Conservation (phyloP, 2,329 filamentous ascomycete genomes). For the Aspergillus felis region DNA sequence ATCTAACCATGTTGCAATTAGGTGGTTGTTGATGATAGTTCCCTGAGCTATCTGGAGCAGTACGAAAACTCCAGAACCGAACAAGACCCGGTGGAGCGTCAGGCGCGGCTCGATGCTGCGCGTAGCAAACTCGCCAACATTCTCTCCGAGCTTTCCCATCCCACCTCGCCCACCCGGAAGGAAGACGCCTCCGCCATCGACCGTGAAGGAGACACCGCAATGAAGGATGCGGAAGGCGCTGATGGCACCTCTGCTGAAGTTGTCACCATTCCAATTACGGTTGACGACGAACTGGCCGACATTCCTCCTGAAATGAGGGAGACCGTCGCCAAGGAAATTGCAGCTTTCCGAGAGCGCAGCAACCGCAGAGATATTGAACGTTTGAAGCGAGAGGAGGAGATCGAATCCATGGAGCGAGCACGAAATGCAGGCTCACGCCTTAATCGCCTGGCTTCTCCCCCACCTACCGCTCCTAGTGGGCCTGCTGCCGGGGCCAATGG, state of each 20-base stretch:
- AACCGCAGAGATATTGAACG: slow-evolving; percentile 85
- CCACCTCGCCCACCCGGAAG: slow-evolving; percentile 47
- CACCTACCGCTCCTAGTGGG: slow-evolving; percentile 58
- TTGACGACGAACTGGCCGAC: slow-evolving; percentile 90
- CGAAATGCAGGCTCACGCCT: slow-evolving; percentile 62
- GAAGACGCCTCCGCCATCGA: slow-evolving; percentile 51
- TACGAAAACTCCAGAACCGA: slow-evolving; percentile 67
- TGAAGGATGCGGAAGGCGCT: slow-evolving; percentile 59
- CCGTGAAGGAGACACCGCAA: slow-evolving; percentile 62
- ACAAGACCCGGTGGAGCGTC: slow-evolving; percentile 56
- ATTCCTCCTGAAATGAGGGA: slow-evolving; percentile 96
- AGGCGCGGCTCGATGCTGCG: slow-evolving; percentile 67
- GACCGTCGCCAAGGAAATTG: slow-evolving; percentile 89
- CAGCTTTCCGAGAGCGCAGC: slow-evolving; percentile 88
- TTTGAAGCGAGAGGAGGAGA: slow-evolving; percentile 81
- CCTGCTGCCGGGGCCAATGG: slow-evolving; percentile 65
- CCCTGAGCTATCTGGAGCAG: slow-evolving; percentile 78
- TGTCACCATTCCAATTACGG: slow-evolving; percentile 79
- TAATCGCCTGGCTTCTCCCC: slow-evolving; percentile 69
- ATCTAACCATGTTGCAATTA: slow-evolving; percentile 29
- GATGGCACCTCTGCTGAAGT: slow-evolving; percentile 70
- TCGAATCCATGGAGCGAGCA: slow-evolving; percentile 78
- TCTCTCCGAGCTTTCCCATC: slow-evolving; percentile 69
- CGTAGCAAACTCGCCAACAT: slow-evolving; percentile 64
- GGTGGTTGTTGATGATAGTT: slow-evolving; percentile 74